Base-by-base conservation (phyloP, 164 flowering plant species). In the Taxillus chinensis region DNA sequence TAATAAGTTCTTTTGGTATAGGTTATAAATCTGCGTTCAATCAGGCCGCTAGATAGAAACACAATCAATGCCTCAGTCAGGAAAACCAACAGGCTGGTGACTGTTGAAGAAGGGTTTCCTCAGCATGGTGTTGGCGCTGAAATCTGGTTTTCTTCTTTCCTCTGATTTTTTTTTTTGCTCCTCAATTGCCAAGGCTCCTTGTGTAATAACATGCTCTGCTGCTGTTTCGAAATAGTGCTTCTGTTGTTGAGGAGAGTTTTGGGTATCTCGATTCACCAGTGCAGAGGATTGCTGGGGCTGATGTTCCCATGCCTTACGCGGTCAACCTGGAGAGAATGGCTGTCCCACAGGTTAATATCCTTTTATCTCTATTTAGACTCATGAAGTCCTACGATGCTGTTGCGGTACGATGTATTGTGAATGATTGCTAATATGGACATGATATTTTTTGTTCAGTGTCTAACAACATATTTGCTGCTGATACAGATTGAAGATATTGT, bases 111-210 rank as follows among this genome's bases (percentile, higher is more conserved):
- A 79, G 99, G 95, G 38, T 84, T 90, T 64, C 99, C 97, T 61
- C 99, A 93, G 72, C 96, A 90, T 71, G 97, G 97, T 60, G 93
- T 93, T 67, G 96, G 97, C 8, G 95, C 97, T 57, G 99, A 93
- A 76, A 93, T 93, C 71, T 89, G 99, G 99, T 87, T 66, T 45
- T 41, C 27, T 62, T 61, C 64, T 69, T 60, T 63, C 41, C 55
- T 2, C 64, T 60, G 16, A 11, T 39, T 17, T 45, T 7, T 1
- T 37, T 40, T 5, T 5, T 5, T 15, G 54, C 5, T 14, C 54
- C 27, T 51, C 8, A 0, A 55, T n/a, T 49, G 3, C 8, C 6
- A 13, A 4, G 38, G 45, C 9, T 14, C 11, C 11, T 3, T 55
- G 4, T 45, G 14, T 65, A 9, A 55, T 39, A 40, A 57, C 6